phyloP scores from a whole-genome alignment of 1,139 yeast species.

The Candida sp. region DNA sequence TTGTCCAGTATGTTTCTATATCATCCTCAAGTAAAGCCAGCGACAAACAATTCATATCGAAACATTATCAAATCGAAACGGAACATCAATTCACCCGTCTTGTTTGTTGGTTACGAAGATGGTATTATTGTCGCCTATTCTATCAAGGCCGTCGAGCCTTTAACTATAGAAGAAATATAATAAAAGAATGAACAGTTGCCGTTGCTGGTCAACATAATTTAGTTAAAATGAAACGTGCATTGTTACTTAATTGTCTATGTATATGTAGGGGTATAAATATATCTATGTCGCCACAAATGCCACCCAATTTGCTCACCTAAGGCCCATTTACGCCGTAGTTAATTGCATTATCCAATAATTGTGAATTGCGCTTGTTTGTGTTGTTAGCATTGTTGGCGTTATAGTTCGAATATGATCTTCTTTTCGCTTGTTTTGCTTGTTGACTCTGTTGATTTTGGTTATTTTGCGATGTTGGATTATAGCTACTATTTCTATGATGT shows the following conservation, averaged over 20 bases:
- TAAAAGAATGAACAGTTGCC: background rate
- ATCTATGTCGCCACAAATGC: background rate
- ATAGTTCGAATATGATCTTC: constrained; percentile 8
- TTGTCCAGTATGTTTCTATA: constrained; percentile 12
- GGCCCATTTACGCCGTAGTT: background rate
- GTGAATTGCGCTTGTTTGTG: constrained; percentile 9
- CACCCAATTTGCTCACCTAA: background rate
- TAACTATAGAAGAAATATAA: background rate
- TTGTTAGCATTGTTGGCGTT: background rate
- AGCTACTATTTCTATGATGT: constrained; percentile 1
- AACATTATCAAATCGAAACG: constrained; percentile 11
- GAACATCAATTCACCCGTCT: constrained; percentile 10
- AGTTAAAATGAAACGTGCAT: background rate
- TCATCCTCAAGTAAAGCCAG: constrained; percentile 2
- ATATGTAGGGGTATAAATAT: background rate
- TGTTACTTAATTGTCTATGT: background rate
- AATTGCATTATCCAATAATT: constrained; percentile 7
- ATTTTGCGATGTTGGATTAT: background rate
- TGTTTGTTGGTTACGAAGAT: constrained; percentile 38
- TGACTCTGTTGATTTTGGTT: constrained; percentile 1
- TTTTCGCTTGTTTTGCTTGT: constrained; percentile 6
- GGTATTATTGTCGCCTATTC: constrained; percentile 26
- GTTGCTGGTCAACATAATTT: background rate
- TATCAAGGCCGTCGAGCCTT: background rate
- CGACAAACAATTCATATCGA: constrained; percentile 11